Base-by-base conservation (phyloP, 1,284 basidiomycete genomes). In the Leucoagaricus sp. region DNA sequence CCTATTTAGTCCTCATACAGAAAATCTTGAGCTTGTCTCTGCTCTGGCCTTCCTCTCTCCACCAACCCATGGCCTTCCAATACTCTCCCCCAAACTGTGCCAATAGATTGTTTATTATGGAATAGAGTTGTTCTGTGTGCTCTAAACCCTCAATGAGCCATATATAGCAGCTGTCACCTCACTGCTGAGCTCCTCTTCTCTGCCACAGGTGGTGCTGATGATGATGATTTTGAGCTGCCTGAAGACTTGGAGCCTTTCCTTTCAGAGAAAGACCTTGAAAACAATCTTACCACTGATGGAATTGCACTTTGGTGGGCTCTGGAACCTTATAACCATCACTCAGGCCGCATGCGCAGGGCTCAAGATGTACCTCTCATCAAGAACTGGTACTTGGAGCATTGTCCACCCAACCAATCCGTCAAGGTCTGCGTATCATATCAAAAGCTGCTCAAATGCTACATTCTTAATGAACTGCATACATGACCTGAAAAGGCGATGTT, bases 351-450 rank as follows among this genome's bases (percentile, higher is more conserved):
- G 81, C 86, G 95, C 58, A 84, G 97, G 53, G 94, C 96, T 1
- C 94, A 98, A 69, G 97, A 99, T 70, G 76, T 99, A 4, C 95
- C 97, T 1, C 80, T 99, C 55, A 92, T 99, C 64, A 98, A 99
- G 81, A 91, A 93, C 66, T 98, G 96, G 92, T 96, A 96, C 66
- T 81, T 98, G 41, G 97, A 99, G 72, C 97, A 99, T 72, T 99
- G 96, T 70, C 97, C 97, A 31, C 94, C 95, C 0, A 90, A 89
- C 51, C 94, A 97, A 72, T 87, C 96, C 0, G 96, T 99, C 70
- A 99, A 99, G 82, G 93, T 99, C 65, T 89, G 97, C 64, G 97
- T 99, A 1, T 98, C 96, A 38, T 99, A 99, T 70, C 97, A 99
- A 79, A 99, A 99, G 78, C 81, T 99, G 31, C 83, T 99, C 61